A percentile compares a stretch with the other conserved stretches of the same genome.
phyloP scores from a whole-genome alignment of 306 rosid genomes.

The Spatholobus suberectus region DNA sequence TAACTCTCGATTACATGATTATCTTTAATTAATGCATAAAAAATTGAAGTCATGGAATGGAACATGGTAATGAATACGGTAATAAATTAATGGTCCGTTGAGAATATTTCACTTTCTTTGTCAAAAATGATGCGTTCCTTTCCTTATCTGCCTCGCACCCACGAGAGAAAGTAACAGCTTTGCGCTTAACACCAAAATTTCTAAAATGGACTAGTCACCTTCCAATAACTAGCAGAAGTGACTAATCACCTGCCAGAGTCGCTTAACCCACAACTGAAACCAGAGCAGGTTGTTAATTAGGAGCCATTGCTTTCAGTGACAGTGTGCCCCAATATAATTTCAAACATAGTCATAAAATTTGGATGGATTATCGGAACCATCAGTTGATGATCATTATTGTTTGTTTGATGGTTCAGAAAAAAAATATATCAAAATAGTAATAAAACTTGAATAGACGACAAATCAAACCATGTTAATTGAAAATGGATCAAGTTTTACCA shows the following conservation, averaged over 20 bases:
- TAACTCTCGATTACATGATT: not conserved
- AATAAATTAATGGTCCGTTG: conserved; percentile 26
- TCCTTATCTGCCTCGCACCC: not conserved
- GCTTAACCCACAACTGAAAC: conserved; percentile 22
- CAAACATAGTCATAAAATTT: not conserved
- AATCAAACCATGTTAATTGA: not conserved
- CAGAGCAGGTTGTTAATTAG: not conserved
- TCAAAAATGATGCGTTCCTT: not conserved
- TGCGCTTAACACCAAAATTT: conserved; percentile 6
- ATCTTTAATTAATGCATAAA: not conserved
- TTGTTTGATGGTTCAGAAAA: not conserved
- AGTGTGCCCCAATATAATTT: not conserved
- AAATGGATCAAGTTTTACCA: not conserved
- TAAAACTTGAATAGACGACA: not conserved
- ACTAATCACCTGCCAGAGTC: conserved; percentile 12
- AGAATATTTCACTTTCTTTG: conserved; percentile 1
- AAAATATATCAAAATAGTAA: no score
- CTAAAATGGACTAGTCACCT: conserved; percentile 18
- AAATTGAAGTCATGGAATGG: not conserved
- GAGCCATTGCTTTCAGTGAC: not conserved
- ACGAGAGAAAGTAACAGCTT: not conserved
- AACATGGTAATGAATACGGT: not conserved
- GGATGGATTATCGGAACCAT: not conserved
- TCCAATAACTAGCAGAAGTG: conserved; percentile 26
- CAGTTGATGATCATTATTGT: not conserved